Evolutionary conservation across 495 filamentous ascomycete species (phyloP).

Genomic region (Neurospora sp.): DNA sequence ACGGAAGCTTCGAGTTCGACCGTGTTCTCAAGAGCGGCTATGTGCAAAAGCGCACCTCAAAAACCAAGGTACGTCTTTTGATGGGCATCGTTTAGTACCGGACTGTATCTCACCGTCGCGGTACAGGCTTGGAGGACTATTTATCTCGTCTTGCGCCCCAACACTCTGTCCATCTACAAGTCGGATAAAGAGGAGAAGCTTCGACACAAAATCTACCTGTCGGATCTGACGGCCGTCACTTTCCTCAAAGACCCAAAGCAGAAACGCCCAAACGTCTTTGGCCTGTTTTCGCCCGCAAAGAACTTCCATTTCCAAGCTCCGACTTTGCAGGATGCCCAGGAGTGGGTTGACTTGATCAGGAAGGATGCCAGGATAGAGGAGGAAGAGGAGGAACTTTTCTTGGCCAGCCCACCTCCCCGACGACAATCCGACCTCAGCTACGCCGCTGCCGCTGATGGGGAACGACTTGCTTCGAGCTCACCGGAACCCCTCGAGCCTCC

Average conservation of each 20-base stretch:
- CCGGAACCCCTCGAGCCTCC: constrained; percentile 44
- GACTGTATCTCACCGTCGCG: constrained; percentile 6
- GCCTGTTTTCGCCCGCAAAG: constrained; percentile 80
- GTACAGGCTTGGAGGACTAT: constrained; percentile 73
- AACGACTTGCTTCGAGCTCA: constrained; percentile 47
- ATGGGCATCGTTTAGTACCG: not conserved
- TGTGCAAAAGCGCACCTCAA: constrained; percentile 77
- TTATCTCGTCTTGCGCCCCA: constrained; percentile 84
- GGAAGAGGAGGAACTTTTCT: constrained; percentile 68
- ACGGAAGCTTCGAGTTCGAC: constrained; percentile 92
- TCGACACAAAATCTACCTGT: constrained; percentile 73
- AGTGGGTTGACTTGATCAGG: constrained; percentile 80
- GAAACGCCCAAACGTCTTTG: constrained; percentile 71
- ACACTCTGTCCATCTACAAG: constrained; percentile 92
- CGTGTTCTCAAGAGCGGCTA: constrained; percentile 81
- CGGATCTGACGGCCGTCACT: constrained; percentile 85
- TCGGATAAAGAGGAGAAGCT: constrained; percentile 81
- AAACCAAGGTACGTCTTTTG: constrained; percentile 68
- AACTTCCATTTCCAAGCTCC: constrained; percentile 83
- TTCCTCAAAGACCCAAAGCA: constrained; percentile 80
- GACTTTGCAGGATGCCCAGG: constrained; percentile 62
- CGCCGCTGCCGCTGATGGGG: constrained; percentile 6
- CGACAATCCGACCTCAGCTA: constrained; percentile 22
- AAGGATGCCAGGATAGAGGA: constrained; percentile 72
- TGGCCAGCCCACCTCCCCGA: constrained; percentile 47